A percentile compares a stretch with the other conserved stretches of the same genome.
Evolutionary conservation across 768 basidiomycete species (phyloP).

Genomic region (Candolleomyces aberdarensis): DNA sequence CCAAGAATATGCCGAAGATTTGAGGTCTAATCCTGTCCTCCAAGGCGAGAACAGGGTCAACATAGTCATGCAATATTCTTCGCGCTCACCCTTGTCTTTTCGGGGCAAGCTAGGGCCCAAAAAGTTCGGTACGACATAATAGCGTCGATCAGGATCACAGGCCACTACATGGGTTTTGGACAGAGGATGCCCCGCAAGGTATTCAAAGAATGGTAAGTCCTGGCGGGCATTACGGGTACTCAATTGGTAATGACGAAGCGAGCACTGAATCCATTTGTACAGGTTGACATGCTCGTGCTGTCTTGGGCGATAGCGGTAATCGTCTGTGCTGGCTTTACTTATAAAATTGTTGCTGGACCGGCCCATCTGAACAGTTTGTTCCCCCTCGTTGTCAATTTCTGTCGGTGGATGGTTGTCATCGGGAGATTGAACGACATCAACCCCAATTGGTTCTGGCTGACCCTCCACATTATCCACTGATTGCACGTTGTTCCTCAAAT

Average conservation of each 20-base stretch:
- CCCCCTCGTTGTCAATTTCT: too few relatives aligned
- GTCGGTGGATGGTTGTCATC: too few relatives aligned
- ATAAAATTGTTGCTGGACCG: conserved; percentile 8
- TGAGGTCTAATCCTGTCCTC: conserved; percentile 25
- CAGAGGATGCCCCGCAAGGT: conserved; percentile 7
- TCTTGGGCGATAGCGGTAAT: conserved; percentile 20
- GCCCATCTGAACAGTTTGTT: too few relatives aligned
- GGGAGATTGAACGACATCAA: too few relatives aligned
- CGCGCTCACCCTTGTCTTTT: conserved; percentile 26
- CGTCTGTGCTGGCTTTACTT: conserved; percentile 17
- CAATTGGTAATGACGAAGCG: background rate
- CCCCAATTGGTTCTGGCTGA: too few relatives aligned
- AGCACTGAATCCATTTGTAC: conserved; percentile 25
- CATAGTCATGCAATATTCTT: conserved; percentile 31
- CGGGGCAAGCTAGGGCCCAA: conserved; percentile 26
- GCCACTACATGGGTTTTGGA: conserved; percentile 7
- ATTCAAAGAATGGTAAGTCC: too few relatives aligned
- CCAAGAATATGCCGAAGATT: conserved; percentile 3
- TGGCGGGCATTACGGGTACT: too few relatives aligned
- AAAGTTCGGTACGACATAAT: conserved; percentile 25
- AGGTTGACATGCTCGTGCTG: conserved; percentile 17
- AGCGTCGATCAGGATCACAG: background rate
- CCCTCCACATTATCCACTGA: too few relatives aligned
- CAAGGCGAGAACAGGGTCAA: conserved; percentile 32
- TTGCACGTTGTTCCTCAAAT: too few relatives aligned